Evolutionary conservation across 73 alveolate species (phyloP).

Genomic region (Urostyla sp.): DNA sequence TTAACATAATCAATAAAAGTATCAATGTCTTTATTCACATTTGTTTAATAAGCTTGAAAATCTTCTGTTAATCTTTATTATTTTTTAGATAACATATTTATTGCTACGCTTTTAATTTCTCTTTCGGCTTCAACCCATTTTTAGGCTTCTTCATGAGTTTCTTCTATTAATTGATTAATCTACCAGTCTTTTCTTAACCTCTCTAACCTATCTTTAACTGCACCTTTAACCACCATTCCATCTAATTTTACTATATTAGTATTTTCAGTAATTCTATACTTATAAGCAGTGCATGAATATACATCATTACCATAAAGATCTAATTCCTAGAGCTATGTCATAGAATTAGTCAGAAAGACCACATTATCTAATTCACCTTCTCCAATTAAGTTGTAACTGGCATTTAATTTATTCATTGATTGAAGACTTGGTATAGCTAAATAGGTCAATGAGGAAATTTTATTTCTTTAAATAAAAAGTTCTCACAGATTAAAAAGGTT

Average conservation of each 20-base stretch:
- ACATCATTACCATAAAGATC: slow-evolving; percentile 34
- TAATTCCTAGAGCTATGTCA: neutral
- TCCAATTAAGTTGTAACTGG: neutral
- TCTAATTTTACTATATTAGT: neutral
- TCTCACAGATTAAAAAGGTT: neutral
- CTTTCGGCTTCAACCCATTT: slow-evolving; percentile 42
- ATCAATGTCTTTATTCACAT: slow-evolving; percentile 17
- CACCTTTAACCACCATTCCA: slow-evolving; percentile 32
- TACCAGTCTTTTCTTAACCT: slow-evolving; percentile 27
- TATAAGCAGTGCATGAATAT: neutral
- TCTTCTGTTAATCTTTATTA: slow-evolving; percentile 18
- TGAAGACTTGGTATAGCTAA: slow-evolving; percentile 11
- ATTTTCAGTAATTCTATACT: slow-evolving; percentile 6
- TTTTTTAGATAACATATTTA: neutral
- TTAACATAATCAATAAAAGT: neutral
- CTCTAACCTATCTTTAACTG: slow-evolving; percentile 14
- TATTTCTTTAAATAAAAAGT: slow-evolving; percentile 17
- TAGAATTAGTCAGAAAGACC: neutral
- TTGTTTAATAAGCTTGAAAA: slow-evolving; percentile 2
- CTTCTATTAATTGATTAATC: neutral
- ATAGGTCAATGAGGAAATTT: neutral
- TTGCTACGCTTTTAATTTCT: slow-evolving; percentile 3
- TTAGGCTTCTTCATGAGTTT: slow-evolving; percentile 8
- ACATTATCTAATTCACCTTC: slow-evolving; percentile 7
- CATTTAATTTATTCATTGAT: neutral